phyloP scores from a whole-genome alignment of 805 yeast species.

The Myxozyma kluyveri region DNA sequence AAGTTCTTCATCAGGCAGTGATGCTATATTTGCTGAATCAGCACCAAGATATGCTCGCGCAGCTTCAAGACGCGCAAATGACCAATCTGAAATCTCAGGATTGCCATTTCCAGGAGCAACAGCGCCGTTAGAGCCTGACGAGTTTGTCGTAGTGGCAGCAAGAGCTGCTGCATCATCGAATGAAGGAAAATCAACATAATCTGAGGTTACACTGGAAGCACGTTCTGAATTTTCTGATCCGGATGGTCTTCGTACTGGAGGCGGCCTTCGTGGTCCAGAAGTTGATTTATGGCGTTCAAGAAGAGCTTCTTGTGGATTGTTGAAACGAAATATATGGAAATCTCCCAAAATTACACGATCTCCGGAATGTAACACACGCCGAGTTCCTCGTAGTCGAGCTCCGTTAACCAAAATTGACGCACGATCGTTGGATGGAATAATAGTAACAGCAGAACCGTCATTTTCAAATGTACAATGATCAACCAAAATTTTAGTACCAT shows the following conservation, averaged over 20 bases:
- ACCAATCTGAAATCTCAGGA: conserved; percentile 15
- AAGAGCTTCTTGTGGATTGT: conserved; percentile 28
- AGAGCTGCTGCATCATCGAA: conserved; percentile 7
- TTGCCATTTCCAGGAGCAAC: conserved; percentile 2
- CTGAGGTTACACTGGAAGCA: conserved; percentile 11
- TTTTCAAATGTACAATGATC: conserved; percentile 32
- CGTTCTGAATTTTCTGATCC: conserved; percentile 16
- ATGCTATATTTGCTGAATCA: conserved; percentile 13
- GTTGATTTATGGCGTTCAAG: conserved; percentile 7
- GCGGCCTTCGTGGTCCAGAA: neutral
- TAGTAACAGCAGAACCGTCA: conserved; percentile 23
- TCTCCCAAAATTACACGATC: conserved; percentile 32
- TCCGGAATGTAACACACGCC: conserved; percentile 30
- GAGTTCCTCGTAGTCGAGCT: conserved; percentile 8
- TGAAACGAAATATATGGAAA: conserved; percentile 33
- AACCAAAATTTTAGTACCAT: conserved; percentile 28
- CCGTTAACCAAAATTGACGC: conserved; percentile 33
- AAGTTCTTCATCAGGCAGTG: conserved; percentile 24
- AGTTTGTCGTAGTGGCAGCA: neutral
- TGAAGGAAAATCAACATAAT: conserved; percentile 16
- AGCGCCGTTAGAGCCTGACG: conserved; percentile 5
- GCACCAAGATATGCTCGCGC: conserved; percentile 16
- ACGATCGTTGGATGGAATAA: conserved; percentile 21
- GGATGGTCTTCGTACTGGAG: conserved; percentile 4
- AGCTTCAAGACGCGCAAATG: conserved; percentile 27